Evolutionary conservation across 73 alveolate species (phyloP).

Genomic region (Effrenium voratum): DNA sequence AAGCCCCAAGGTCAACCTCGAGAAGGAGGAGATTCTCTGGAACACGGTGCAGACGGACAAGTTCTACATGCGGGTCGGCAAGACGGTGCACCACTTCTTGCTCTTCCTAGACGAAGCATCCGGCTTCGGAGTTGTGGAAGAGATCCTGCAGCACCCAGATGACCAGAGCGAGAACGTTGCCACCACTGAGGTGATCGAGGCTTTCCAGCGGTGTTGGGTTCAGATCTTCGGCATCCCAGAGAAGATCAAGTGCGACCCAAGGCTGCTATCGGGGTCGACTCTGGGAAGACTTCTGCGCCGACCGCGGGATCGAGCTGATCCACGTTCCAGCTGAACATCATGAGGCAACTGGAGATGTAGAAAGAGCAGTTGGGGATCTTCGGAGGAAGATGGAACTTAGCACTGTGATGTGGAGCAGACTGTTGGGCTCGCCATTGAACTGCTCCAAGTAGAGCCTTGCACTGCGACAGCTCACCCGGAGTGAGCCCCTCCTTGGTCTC

Average conservation of each 20-base stretch:
- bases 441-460: constrained; percentile 1
- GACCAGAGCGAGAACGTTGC: not conserved
- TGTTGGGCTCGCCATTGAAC: constrained; percentile 32
- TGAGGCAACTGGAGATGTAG: not conserved
- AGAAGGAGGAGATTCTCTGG: not conserved
- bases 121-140: not conserved
- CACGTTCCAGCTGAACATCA: not conserved
- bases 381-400: not conserved
- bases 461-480: not conserved
- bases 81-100: not conserved
- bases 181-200: not conserved
- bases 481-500: not conserved
- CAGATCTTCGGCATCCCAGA: not conserved
- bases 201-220: not conserved
- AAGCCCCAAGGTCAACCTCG: not conserved
- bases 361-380: not conserved
- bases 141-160: not conserved
- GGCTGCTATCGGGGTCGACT: not conserved
- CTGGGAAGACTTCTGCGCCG: not conserved
- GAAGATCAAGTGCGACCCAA: not conserved
- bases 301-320: not conserved
- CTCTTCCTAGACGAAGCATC: not conserved
- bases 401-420: constrained; percentile 6
- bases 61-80: not conserved
- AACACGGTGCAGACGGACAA: not conserved